Percentiles rank a stretch among this genome's conserved stretches.
phyloP scores from a whole-genome alignment of 257 asterid genomes.

The Misopates orontium region DNA sequence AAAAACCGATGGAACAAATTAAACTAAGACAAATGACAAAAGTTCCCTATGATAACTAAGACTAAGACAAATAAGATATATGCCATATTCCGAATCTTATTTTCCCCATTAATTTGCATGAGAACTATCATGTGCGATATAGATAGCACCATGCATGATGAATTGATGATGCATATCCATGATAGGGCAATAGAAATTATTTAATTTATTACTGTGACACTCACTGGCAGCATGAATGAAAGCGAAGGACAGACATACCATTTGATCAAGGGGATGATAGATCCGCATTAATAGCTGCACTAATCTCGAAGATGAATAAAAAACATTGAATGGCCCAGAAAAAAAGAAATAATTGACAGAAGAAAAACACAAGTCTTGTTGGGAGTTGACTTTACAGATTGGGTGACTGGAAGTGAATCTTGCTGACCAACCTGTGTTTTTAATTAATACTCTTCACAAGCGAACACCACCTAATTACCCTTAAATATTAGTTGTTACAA shows the following conservation, averaged over 20 bases:
- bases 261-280: slow-evolving; percentile 31
- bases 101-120: too few relatives aligned
- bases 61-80: too few relatives aligned
- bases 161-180: too few relatives aligned
- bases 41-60: too few relatives aligned
- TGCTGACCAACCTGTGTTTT: slow-evolving; percentile 33
- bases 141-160: too few relatives aligned
- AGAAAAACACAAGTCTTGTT: slow-evolving; percentile 42
- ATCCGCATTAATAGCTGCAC: slow-evolving; percentile 49
- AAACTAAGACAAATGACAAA: too few relatives aligned
- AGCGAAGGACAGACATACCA: slow-evolving; percentile 48
- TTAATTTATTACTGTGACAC: background rate
- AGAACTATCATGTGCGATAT: too few relatives aligned
- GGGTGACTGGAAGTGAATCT: slow-evolving; percentile 43
- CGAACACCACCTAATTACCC: slow-evolving; percentile 20
- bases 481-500: background rate
- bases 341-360: slow-evolving; percentile 32
- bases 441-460: slow-evolving; percentile 39
- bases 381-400: slow-evolving; percentile 83
- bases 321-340: background rate
- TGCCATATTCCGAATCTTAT: too few relatives aligned
- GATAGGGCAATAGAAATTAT: too few relatives aligned
- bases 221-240: background rate
- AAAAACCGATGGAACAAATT: too few relatives aligned
- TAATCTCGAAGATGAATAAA: slow-evolving; percentile 13